phyloP scores from a whole-genome alignment of 805 yeast genomes.

The Maudiozyma saulgeensis region DNA sequence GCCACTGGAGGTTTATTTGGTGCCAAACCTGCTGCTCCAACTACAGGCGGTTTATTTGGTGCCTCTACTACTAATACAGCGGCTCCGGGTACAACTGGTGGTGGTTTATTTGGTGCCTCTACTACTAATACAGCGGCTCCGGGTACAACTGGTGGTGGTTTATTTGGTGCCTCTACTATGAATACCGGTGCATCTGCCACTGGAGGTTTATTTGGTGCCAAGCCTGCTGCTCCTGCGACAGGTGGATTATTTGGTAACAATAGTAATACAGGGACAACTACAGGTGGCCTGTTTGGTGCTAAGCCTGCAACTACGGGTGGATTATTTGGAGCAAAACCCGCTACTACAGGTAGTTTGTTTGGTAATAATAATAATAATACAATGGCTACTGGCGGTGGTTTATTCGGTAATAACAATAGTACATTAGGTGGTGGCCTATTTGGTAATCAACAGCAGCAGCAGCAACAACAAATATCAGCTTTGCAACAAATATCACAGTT shows the following conservation, averaged over 20 bases:
- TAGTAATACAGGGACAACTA: neutral
- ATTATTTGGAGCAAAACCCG: constrained; percentile 22
- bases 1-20: constrained; percentile 9
- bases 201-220: constrained; percentile 10
- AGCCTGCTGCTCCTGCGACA: constrained; percentile 4
- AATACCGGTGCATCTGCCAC: neutral
- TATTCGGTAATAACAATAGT: constrained; percentile 6
- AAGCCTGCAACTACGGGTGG: constrained; percentile 23
- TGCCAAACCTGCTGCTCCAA: constrained; percentile 4
- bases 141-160: constrained; percentile 12
- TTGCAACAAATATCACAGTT: constrained; percentile 36
- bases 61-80: neutral
- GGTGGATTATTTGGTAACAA: constrained; percentile 9
- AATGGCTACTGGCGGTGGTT: constrained; percentile 6
- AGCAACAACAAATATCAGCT: constrained; percentile 29
- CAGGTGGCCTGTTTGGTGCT: constrained; percentile 24
- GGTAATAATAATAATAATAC: constrained; percentile 1
- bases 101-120: constrained; percentile 22
- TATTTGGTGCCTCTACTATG: constrained; percentile 22
- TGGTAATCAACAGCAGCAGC: constrained; percentile 21
- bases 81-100: constrained; percentile 1
- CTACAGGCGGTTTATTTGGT: constrained; percentile 10
- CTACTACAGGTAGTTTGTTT: constrained; percentile 7
- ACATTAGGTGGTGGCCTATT: constrained; percentile 17
- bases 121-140: constrained; percentile 10